Evolutionary conservation across 2,329 filamentous ascomycete species (phyloP), one percentile per base, ranked within the genome.

Genomic region (Monosporascus sp.): DNA sequence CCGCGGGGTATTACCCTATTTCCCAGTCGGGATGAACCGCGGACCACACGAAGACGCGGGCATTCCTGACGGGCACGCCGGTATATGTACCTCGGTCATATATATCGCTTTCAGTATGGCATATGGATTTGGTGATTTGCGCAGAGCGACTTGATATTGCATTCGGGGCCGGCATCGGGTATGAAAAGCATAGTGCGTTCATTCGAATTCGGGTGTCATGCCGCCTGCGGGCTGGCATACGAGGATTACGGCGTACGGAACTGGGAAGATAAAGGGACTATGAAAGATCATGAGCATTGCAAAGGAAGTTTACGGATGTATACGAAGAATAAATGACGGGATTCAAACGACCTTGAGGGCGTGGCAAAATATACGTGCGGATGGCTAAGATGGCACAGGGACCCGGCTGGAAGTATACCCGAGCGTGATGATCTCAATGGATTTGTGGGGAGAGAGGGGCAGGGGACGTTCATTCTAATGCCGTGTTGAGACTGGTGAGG

Each of bases 1-100:
- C 79, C 5, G 68, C 66, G 22, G 79, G 79, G 15, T 81, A 79
- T 57, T 83, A 82, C 55, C 80, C 80, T 27, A 46, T 78, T 31
- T 69, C 75, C 6, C 75, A 77, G 24, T 74, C 77, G 1, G 74
- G 75, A 27, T 73, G 77, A 65, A 25, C 27, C 25, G 43, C 14
- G 43, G 25, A 9, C 18, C 73, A 74, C 58, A 14, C 45, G 31
- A 11, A 22, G 27, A 5, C 20, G 20, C 27, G 24, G 38, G 27
- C 5, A 47, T 22, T 27, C 35, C n/a, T 22, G 37, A 46, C 27
- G 35, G 49, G 37, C 45, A 27, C n/a, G 46, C 38, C 45, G 54
- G 39, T 50, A 47, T 25, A 47, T 50, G 52, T 55, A 55, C 48
- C 31, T 48, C 37, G 50, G 47, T 47, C 52, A 44, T 53, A 54